These are phyloP conservation scores for Sphaerulina vaccinii DNA, from an alignment of 2,329 filamentous ascomycete species.

Conservation along the genomic window DNA sequence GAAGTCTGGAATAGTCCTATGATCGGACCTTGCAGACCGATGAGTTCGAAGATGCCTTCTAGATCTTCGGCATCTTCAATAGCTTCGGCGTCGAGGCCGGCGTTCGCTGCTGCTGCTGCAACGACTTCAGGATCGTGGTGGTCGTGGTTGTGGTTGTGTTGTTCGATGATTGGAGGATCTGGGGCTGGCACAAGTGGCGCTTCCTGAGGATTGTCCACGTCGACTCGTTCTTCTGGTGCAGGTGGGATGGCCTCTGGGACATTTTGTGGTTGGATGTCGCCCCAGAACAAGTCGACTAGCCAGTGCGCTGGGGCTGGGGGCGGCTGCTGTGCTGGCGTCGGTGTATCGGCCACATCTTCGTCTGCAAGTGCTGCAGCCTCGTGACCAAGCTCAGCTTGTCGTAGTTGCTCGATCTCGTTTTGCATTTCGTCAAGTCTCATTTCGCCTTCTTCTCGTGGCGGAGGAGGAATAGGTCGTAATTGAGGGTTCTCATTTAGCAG, in stretches of 20 bases:
- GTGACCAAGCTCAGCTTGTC: conserved; percentile 7
- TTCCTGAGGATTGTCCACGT: conserved; percentile 58
- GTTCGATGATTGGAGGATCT: conserved; percentile 37
- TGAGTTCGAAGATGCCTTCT: conserved; percentile 91
- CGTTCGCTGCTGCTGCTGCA: conserved; percentile 64
- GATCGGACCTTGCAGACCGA: conserved; percentile 93
- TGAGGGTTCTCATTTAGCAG: too few relatives aligned
- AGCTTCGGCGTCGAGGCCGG: conserved; percentile 69
- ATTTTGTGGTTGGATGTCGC: conserved; percentile 39
- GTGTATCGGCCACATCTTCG: background rate
- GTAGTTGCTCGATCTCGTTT: conserved; percentile 3
- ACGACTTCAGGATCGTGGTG: conserved; percentile 54
- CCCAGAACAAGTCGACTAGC: conserved; percentile 50
- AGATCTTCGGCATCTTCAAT: conserved; percentile 87
- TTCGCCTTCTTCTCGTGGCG: too few relatives aligned
- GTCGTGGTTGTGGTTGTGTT: conserved; percentile 9
- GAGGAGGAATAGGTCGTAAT: too few relatives aligned
- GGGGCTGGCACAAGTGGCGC: conserved; percentile 55
- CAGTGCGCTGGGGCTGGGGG: conserved; percentile 27
- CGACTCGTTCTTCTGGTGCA: conserved; percentile 59
- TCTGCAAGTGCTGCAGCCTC: background rate
- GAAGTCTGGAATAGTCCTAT: conserved; percentile 90
- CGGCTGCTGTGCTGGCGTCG: background rate
- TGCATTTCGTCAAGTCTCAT: background rate
- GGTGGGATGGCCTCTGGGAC: conserved; percentile 39